phyloP scores from a whole-genome alignment of 2,329 filamentous ascomycete genomes.

The Colletotrichum phormii region DNA sequence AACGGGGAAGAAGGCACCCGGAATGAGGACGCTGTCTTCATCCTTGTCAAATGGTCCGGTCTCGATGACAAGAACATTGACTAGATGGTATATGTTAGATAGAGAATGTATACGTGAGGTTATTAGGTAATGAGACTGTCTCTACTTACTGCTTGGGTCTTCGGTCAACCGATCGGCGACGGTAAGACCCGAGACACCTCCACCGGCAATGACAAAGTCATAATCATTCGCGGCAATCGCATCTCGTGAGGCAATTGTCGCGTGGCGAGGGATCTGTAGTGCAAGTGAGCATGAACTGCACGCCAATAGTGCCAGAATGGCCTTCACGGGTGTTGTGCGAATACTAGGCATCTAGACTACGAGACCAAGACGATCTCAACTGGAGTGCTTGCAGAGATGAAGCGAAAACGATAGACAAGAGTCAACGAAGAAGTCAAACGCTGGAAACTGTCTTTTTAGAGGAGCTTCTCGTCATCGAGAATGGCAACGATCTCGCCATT shows the following conservation, averaged over 20 bases:
- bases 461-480: neutral
- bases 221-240: neutral
- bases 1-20: conserved; percentile 44
- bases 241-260: neutral
- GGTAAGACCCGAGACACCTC: conserved; percentile 21
- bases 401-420: neutral
- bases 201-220: conserved; percentile 29
- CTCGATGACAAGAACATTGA: conserved; percentile 45
- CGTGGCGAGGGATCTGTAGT: neutral
- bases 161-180: conserved; percentile 24
- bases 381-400: neutral
- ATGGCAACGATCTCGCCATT: neutral
- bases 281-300: neutral
- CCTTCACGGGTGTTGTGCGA: neutral
- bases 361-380: neutral
- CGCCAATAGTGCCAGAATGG: neutral
- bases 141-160: conserved; percentile 8
- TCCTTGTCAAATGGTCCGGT: conserved; percentile 42
- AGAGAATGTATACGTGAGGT: too few relatives aligned
- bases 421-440: too few relatives aligned
- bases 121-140: too few relatives aligned
- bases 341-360: neutral
- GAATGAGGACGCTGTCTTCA: conserved; percentile 43
- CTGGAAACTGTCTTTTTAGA: neutral
- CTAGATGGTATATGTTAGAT: conserved; percentile 14